Conservation (phyloP, 176 grass and related monocot genomes). For the Leersia perrieri region DNA sequence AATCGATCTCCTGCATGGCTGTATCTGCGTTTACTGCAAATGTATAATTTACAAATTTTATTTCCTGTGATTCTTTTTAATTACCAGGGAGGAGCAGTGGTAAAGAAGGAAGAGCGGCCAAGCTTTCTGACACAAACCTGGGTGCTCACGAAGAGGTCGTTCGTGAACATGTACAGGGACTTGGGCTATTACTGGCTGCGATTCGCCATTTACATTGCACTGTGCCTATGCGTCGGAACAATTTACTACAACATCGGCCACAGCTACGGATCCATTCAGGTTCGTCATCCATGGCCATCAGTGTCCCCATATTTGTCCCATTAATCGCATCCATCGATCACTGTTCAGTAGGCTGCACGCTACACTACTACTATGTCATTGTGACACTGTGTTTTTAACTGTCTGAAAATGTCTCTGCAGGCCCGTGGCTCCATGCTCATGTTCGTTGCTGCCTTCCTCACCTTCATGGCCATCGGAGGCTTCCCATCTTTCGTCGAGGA, state of each 20-base stretch:
- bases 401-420: constrained; percentile 25
- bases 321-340: background rate
- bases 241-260: constrained; percentile 67
- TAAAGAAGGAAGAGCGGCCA: constrained; percentile 58
- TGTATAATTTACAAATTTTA: background rate
- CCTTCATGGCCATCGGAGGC: constrained; percentile 95
- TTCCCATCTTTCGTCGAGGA: constrained; percentile 98
- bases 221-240: constrained; percentile 80
- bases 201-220: constrained; percentile 63
- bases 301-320: background rate
- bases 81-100: constrained; percentile 51
- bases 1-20: background rate
- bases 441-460: constrained; percentile 81
- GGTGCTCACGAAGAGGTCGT: constrained; percentile 83
- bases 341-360: no score
- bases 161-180: constrained; percentile 95
- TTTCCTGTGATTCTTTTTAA: background rate
- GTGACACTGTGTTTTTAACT: background rate
- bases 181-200: constrained; percentile 94
- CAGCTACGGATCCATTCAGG: constrained; percentile 75
- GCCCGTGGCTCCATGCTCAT: constrained; percentile 85
- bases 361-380: background rate
- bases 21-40: background rate
- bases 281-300: background rate
- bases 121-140: constrained; percentile 67